phyloP scores from a whole-genome alignment of 306 rosid genomes.

The Hippophae rhamnoides region DNA sequence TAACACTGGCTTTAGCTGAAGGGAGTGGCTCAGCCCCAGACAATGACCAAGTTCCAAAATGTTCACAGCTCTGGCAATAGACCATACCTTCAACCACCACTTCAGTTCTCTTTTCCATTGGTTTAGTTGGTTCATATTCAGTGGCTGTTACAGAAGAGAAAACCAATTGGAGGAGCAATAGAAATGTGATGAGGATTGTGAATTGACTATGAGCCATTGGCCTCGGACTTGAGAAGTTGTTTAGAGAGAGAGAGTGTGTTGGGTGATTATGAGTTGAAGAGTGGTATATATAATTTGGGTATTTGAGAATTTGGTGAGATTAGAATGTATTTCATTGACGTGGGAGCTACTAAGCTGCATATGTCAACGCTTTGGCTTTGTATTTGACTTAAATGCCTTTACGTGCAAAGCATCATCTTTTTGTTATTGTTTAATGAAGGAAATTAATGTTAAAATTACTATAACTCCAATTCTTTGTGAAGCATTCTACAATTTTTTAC shows the following conservation, averaged over 20 bases:
- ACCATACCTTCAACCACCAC: conserved; percentile 71
- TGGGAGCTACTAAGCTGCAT: conserved; percentile 35
- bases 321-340: conserved; percentile 24
- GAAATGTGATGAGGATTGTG: conserved; percentile 23
- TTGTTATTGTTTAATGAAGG: not conserved
- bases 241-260: conserved; percentile 6
- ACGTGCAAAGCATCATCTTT: conserved; percentile 47
- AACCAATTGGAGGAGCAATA: conserved; percentile 33
- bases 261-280: conserved; percentile 1
- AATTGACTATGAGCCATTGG: conserved; percentile 40
- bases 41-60: conserved; percentile 62
- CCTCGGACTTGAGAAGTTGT: conserved; percentile 12
- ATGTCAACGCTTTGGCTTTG: conserved; percentile 23
- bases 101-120: conserved; percentile 29
- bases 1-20: conserved; percentile 63
- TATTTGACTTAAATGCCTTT: not conserved
- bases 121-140: conserved; percentile 11
- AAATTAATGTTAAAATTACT: too few relatives aligned
- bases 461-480: too few relatives aligned
- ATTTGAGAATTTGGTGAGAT: conserved; percentile 3
- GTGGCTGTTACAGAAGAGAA: conserved; percentile 26
- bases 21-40: conserved; percentile 55
- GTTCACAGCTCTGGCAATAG: conserved; percentile 78
- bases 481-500: too few relatives aligned
- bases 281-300: conserved; percentile 17